These are phyloP conservation scores for Paulownia fortunei DNA, from an alignment of 257 asterid species.

Conservation along the genomic window DNA sequence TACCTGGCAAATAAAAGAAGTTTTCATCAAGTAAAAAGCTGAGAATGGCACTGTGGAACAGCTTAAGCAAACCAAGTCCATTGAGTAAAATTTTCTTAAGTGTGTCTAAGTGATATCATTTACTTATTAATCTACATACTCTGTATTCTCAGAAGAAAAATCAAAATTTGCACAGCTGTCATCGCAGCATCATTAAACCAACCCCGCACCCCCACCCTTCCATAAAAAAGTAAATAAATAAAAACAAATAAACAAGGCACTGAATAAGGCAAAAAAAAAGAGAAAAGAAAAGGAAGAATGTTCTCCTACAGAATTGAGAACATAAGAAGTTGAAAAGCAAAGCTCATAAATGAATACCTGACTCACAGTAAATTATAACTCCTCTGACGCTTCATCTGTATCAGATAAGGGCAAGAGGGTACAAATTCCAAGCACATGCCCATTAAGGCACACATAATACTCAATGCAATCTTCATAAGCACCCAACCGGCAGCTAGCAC, in stretches of 20 bases:
- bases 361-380: conserved; percentile 47
- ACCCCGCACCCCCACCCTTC: no score
- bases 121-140: not conserved
- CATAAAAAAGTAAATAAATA: no score
- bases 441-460: conserved; percentile 92
- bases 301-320: not conserved
- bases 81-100: no score
- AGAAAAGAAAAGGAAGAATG: no score
- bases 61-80: no score
- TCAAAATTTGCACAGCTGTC: no score
- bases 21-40: not conserved
- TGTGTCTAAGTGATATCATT: no score
- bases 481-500: conserved; percentile 96
- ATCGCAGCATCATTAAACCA: no score
- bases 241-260: no score
- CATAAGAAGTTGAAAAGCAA: not conserved
- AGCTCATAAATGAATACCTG: conserved; percentile 39
- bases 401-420: conserved; percentile 93
- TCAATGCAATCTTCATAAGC: conserved; percentile 92
- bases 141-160: not conserved
- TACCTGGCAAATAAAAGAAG: conserved; percentile 12
- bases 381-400: conserved; percentile 82
- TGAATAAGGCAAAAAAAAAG: no score
- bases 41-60: no score
- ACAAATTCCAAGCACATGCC: conserved; percentile 91